Percentiles rank a stretch among this genome's conserved stretches.
Conservation (phyloP, 2,329 filamentous ascomycete species). For the Coniella lustricola region DNA sequence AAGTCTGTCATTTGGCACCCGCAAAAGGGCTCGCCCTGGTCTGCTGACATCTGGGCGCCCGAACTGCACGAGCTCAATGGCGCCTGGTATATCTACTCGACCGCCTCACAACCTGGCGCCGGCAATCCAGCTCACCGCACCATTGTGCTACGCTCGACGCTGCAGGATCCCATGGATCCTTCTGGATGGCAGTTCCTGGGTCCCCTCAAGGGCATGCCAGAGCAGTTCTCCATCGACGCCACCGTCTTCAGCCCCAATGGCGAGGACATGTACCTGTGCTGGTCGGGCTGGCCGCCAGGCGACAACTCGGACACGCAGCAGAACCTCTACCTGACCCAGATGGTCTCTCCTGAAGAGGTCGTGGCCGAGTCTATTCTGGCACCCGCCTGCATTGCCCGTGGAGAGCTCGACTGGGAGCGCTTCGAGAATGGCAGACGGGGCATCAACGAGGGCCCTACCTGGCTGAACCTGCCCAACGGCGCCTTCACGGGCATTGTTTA, state of each 20-base stretch:
- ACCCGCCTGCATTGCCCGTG: conserved; percentile 16
- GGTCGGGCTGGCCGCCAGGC: conserved; percentile 19
- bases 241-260: conserved; percentile 14
- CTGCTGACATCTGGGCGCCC: conserved; percentile 38
- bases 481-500: conserved; percentile 19
- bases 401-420: conserved; percentile 17
- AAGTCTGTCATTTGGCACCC: conserved; percentile 17
- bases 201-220: conserved; percentile 17
- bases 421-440: conserved; percentile 17
- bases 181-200: conserved; percentile 18
- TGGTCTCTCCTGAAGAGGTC: conserved; percentile 18
- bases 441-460: conserved; percentile 19
- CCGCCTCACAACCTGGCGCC: conserved; percentile 6
- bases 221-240: conserved; percentile 20
- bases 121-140: conserved; percentile 15
- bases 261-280: conserved; percentile 17
- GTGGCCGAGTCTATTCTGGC: conserved; percentile 8
- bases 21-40: conserved; percentile 7
- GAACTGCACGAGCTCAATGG: conserved; percentile 31
- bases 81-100: conserved; percentile 13
- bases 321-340: conserved; percentile 18
- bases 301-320: conserved; percentile 18
- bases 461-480: conserved; percentile 16
- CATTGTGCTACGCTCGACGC: conserved; percentile 7
- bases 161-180: conserved; percentile 14